Evolutionary conservation across 805 yeast species (phyloP).

Genomic region (Wickerhamiella cacticola): DNA sequence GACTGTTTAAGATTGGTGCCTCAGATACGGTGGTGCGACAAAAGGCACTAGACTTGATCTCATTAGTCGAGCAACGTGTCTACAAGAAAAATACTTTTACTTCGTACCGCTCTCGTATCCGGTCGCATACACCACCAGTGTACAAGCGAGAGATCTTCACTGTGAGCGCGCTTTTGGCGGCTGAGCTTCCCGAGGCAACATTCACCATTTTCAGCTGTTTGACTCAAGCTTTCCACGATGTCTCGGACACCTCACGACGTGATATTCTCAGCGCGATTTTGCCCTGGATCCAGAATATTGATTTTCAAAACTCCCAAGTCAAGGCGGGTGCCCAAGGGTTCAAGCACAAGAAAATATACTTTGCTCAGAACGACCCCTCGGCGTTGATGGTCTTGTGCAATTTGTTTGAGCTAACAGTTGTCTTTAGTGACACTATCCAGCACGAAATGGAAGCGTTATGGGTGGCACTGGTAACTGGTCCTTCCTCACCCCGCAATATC

Average conservation of each 20-base stretch:
- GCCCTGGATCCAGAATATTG: slow-evolving; percentile 89
- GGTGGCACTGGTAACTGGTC: slow-evolving; percentile 81
- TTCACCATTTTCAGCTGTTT: slow-evolving; percentile 56
- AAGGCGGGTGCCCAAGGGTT: neutral
- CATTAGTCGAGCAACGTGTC: slow-evolving; percentile 48
- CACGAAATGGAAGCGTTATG: slow-evolving; percentile 89
- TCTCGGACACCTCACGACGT: slow-evolving; percentile 48
- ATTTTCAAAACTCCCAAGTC: slow-evolving; percentile 37
- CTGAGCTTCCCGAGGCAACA: slow-evolving; percentile 44
- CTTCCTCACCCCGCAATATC: slow-evolving; percentile 47
- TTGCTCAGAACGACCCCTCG: slow-evolving; percentile 8
- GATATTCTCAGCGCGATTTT: slow-evolving; percentile 69
- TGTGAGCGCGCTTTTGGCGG: slow-evolving; percentile 61
- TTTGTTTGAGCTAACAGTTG: slow-evolving; percentile 72
- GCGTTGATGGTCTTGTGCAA: slow-evolving; percentile 59
- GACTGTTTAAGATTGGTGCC: slow-evolving; percentile 68
- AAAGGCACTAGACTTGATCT: slow-evolving; percentile 60
- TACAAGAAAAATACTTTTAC: slow-evolving; percentile 44
- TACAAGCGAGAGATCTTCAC: slow-evolving; percentile 78
- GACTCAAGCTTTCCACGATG: slow-evolving; percentile 54
- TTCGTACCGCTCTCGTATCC: slow-evolving; percentile 55
- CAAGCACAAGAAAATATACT: slow-evolving; percentile 22
- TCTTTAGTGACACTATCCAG: slow-evolving; percentile 58
- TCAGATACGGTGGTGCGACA: slow-evolving; percentile 54
- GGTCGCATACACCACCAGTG: slow-evolving; percentile 66